A percentile compares a stretch with the other conserved stretches of the same genome.
Evolutionary conservation across 2,329 filamentous ascomycete genomes (phyloP).

Genomic region (Pseudocercospora macadamiae): DNA sequence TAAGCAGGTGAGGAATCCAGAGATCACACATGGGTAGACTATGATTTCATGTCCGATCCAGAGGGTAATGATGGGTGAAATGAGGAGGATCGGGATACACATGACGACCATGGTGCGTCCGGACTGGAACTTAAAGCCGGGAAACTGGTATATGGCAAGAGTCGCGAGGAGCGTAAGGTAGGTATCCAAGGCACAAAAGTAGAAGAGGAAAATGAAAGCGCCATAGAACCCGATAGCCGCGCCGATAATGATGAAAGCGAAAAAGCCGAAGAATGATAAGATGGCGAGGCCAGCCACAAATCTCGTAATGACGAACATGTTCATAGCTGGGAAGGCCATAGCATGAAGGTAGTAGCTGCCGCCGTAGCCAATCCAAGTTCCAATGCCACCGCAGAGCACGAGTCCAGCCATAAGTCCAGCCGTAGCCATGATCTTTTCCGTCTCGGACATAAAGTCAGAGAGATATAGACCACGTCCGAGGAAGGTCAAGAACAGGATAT

Average conservation of each 20-base stretch:
- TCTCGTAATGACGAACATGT: constrained; percentile 59
- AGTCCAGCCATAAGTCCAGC: constrained; percentile 60
- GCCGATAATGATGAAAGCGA: constrained; percentile 49
- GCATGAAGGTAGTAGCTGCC: constrained; percentile 65
- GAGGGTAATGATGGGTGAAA: constrained; percentile 10
- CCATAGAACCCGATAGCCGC: constrained; percentile 46
- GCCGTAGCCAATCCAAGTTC: constrained; percentile 65
- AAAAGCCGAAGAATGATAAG: constrained; percentile 55
- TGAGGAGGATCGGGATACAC: constrained; percentile 10
- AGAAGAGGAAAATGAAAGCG: constrained; percentile 63
- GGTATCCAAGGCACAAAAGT: constrained; percentile 60
- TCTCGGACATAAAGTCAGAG: constrained; percentile 57
- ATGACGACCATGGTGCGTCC: constrained; percentile 48
- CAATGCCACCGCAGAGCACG: constrained; percentile 62
- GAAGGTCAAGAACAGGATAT: constrained; percentile 62
- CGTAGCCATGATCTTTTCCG: constrained; percentile 56
- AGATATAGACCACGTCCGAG: constrained; percentile 65
- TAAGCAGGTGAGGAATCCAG: constrained; percentile 56
- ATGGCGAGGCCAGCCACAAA: constrained; percentile 49
- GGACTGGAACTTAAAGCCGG: constrained; percentile 59
- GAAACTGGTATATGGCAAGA: constrained; percentile 50
- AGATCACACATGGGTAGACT: constrained; percentile 57
- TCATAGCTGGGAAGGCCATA: constrained; percentile 59
- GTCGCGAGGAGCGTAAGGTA: constrained; percentile 62
- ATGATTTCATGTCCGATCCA: constrained; percentile 51